Base-by-base conservation (phyloP, 2,329 filamentous ascomycete species). In the Helotiales sp. region DNA sequence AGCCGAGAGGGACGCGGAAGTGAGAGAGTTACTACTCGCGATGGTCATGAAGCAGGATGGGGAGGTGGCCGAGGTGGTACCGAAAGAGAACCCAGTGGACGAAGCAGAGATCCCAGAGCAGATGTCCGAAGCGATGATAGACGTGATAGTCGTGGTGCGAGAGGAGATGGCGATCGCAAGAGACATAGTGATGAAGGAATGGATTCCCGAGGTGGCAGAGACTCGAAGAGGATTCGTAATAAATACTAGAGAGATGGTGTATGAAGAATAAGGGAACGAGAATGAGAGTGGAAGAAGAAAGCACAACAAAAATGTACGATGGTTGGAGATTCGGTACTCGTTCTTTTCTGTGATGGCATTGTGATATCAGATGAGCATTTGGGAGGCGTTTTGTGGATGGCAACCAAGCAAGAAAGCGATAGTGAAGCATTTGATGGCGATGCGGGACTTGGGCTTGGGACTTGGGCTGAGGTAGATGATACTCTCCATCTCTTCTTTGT, bases 181-280 rank as follows among this genome's bases (percentile, higher is more conserved):
- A 58, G 71, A 62, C 63, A 66, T 24, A 61, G 62, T 24, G 68
- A 72, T 27, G 69, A 66, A 48, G 67, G 64, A 13, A 55, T 53
- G 49, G 66, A 69, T 34, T 56, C 62, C 19, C 69, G 60, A 75
- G 70, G 51, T 17, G 53, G 53, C n/a, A 53, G 54, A 7, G 55
- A 48, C 22, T 33, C 69, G 22, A 71, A 70, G 60, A 64, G 67
- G 57, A 58, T 62, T 10, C 61, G 68, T 38, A 61, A 12, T 49
- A 30, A 24, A 47, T 10, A 12, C 24, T 4, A 27, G 46, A 49
- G 17, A 7, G 10, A 31, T 7, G 27, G 12, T 12, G 44, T 15
- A 17, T n/a, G 2, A 29, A 52, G 22, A n/a, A 53, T n/a, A n/a
- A 55, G 38, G 38, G 47, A 48, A 15, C 34, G 52, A 34, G 6